These are phyloP conservation scores for Roridomyces roridus DNA, from an alignment of 768 basidiomycete species.

Conservation along the genomic window DNA sequence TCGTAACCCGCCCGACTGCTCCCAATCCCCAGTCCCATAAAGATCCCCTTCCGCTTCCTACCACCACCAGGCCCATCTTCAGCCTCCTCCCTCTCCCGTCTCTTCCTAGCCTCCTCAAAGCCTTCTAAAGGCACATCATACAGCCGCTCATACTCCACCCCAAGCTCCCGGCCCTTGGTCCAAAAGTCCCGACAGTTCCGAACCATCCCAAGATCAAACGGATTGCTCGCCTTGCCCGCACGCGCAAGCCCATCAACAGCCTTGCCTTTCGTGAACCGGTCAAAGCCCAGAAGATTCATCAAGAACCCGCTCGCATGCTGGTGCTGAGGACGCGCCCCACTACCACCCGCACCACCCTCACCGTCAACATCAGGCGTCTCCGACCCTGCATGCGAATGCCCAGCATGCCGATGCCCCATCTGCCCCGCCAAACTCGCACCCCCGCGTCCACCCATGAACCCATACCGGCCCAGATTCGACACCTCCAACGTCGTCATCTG, in stretches of 20 bases:
- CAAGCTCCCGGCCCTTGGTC: constrained; percentile 82
- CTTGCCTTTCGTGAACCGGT: constrained; percentile 91
- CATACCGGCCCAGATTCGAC: constrained; percentile 92
- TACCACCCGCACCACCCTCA: constrained; percentile 52
- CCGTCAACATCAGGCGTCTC: constrained; percentile 52
- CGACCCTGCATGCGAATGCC: constrained; percentile 32
- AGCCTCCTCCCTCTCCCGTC: constrained; percentile 64
- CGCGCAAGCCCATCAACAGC: constrained; percentile 86
- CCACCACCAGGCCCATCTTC: constrained; percentile 35
- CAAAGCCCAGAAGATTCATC: constrained; percentile 90
- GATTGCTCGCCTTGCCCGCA: constrained; percentile 81
- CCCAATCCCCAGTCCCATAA: constrained; percentile 61
- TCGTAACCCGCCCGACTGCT: constrained; percentile 45
- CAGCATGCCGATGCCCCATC: constrained; percentile 80
- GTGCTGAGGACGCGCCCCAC: constrained; percentile 52
- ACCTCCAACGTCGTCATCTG: constrained; percentile 98
- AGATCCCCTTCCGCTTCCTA: constrained; percentile 50
- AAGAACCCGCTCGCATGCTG: constrained; percentile 70
- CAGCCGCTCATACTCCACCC: constrained; percentile 88
- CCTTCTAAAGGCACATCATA: constrained; percentile 92
- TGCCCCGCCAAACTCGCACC: constrained; percentile 70
- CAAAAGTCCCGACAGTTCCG: constrained; percentile 95
- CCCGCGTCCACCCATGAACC: constrained; percentile 95
- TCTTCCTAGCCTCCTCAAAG: constrained; percentile 74
- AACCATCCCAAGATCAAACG: constrained; percentile 84